Evolutionary conservation across 441 rosid genomes (phyloP).

Genomic region (Populus trichocarpa): DNA sequence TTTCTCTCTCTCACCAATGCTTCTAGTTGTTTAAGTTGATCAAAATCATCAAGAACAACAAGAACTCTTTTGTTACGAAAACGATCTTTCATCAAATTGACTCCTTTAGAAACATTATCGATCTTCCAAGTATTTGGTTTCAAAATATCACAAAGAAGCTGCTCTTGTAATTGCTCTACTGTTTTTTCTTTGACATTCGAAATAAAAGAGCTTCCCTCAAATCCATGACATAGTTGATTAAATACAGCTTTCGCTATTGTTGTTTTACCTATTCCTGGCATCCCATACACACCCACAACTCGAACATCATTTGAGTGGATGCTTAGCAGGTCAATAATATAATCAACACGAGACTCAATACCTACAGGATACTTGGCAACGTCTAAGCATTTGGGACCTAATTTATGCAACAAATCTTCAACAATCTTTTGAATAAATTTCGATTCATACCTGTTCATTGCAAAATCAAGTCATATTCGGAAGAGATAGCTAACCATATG

Average conservation of each 20-base stretch:
- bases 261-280: conserved; percentile 12
- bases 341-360: neutral
- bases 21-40: neutral
- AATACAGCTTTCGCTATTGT: conserved; percentile 10
- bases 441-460: neutral
- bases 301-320: neutral
- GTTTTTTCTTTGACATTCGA: neutral
- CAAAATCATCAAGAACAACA: conserved; percentile 8
- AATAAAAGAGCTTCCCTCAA: conserved; percentile 7
- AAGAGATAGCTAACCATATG: too few relatives aligned
- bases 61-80: conserved; percentile 2
- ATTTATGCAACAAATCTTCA: neutral
- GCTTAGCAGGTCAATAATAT: neutral
- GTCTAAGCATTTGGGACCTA: neutral
- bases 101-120: neutral
- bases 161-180: neutral
- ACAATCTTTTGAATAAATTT: neutral
- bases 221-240: conserved; percentile 6
- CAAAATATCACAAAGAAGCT: neutral
- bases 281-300: conserved; percentile 2
- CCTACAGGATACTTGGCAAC: conserved; percentile 3
- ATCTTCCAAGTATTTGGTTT: neutral
- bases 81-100: conserved; percentile 10
- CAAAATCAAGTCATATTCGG: neutral
- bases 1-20: conserved; percentile 5